Evolutionary conservation across 495 filamentous ascomycete genomes (phyloP), one percentile per base, ranked within the genome.

Genomic region (Chaetomium cochliodes): DNA sequence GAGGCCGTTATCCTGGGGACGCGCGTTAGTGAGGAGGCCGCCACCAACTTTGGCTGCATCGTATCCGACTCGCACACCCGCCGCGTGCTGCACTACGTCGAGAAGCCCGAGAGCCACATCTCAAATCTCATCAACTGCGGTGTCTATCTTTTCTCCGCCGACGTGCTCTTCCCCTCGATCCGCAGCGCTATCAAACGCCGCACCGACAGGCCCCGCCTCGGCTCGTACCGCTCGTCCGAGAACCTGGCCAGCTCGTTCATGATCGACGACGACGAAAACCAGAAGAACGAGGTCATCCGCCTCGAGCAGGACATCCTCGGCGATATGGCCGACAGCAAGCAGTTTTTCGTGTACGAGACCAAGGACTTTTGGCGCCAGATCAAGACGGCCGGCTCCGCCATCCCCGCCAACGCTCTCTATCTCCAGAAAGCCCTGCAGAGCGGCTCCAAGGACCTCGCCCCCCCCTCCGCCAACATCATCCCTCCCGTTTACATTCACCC

Each of bases 321-420:
- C 58, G 93, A 97, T 70, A 86, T 99, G 69, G 93, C 94, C 42
- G 94, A 99, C 79, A 96, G 87, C 85, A 93, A 96, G 75, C 92
- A 94, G 73, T 99, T 99, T 84, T 99, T 91, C 77, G 96, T 98
- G 22, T 89, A 96, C 76, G 94, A 99, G 79, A 98, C 94, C 51
- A 96, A 96, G 80, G 94, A 97, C 73, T 99, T 99, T 80, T 99
- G 94, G 94, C 93, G 94, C 62, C 94, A 99, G 83, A 98, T 99
- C 84, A 99, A 99, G 85, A 96, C 96, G 6, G 94, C 94, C 55
- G 96, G 96, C 47, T 98, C 94, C 23, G 94, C 94, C 56, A 92
- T 99, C 62, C 96, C 94, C 12, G 94, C 94, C 64, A 98, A 99
- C 73, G 96, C 94, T 1, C 87, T 99, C 3, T 99, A 99, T 79